Base-by-base conservation (phyloP, 306 rosid species). In the Begonia fuchsioides region DNA sequence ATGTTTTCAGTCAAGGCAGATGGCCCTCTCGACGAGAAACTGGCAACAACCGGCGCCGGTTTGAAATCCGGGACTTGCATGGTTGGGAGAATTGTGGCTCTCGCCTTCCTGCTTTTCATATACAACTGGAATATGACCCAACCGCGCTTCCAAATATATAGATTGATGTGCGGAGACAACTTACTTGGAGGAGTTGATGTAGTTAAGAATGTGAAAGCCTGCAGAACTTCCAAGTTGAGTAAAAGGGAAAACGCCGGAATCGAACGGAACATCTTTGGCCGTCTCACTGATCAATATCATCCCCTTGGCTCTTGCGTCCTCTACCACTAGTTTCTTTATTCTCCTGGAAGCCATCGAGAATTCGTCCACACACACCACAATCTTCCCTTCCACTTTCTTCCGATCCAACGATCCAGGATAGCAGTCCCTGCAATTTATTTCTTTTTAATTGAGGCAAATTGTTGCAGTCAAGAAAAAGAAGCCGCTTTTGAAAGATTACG, bases 11-110 rank as follows among this genome's bases (percentile, higher is more conserved):
- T 68, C 15, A 76, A 82, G 56, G 57, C 52, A n/a, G 90, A 70
- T 49, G 97, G 97, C 53, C 97, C 97, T 59, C 90, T 81, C 0
- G 95, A 81, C 17, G 97, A 90, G 77, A 90, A 90, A 61, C 60
- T 74, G 38, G 97, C 94, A 14, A 90, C 90, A 19, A 56, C 43
- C 44, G 97, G 97, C 39, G 95, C 79, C 20, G 94, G 95, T 51
- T 62, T 79, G 19, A 62, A 18, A 52, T 61, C 63, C 15, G 53
- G 60, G 64, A 72, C 73, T 61, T 65, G 82, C 47, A 49, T 55
- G 14, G 97, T 72, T 56, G 77, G 73, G 65, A 81, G 87, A 66
- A 90, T 72, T 66, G 80, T 72, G 46, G 87, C 93, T 43, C 59
- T 72, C 62, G 97, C 86, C 8, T 68, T 74, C 74, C 97, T 90